Evolutionary conservation across 1,139 yeast species (phyloP), one percentile per base, ranked within the genome.

Genomic region (Kluyveromyces sp.): DNA sequence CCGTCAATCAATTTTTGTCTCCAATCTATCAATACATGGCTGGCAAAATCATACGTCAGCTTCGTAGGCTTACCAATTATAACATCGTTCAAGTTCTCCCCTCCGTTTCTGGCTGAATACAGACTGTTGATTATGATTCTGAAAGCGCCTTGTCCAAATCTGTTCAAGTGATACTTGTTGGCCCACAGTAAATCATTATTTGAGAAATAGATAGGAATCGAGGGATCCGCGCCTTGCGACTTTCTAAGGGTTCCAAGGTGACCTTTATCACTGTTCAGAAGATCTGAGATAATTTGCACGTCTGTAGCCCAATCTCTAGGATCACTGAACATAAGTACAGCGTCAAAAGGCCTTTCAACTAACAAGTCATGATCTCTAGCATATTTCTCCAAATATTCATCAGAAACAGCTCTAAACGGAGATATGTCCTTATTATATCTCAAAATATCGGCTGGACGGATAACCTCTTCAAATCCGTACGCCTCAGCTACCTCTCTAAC

Each of bases 141-240:
- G 55, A 86, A 82, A 2, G 94, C 94, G 20, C 97, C 97, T 66
- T 88, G 96, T 3, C 97, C 97, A 57, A 86, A 85, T 46, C 98
- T 71, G 13, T 95, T 88, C 47, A 82, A 65, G 9, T 65, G 64
- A 62, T 83, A 89, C 58, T 83, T 89, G 58, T 86, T 87, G 8
- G 96, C 88, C 96, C 96, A 92, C 39, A 85, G 61, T 58, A 88
- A 77, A 63, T 92, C 98, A 56, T 84, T 80, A 63, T 88, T 87
- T 45, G 95, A 83, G 65, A 88, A 89, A 49, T 80, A 77, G 26
- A 89, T 82, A 0, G 96, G 96, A 0, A 87, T 68, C 0, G 82
- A 61, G 2, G 96, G 96, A 16, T 63, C 63, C 41, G 55, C 43
- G 19, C 57, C 41, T 33, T 44, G 54, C 18, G 52, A 48, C 22